A percentile compares a stretch with the other conserved stretches of the same genome.
phyloP scores from a whole-genome alignment of 495 filamentous ascomycete genomes.

The Penicillium arizonense region DNA sequence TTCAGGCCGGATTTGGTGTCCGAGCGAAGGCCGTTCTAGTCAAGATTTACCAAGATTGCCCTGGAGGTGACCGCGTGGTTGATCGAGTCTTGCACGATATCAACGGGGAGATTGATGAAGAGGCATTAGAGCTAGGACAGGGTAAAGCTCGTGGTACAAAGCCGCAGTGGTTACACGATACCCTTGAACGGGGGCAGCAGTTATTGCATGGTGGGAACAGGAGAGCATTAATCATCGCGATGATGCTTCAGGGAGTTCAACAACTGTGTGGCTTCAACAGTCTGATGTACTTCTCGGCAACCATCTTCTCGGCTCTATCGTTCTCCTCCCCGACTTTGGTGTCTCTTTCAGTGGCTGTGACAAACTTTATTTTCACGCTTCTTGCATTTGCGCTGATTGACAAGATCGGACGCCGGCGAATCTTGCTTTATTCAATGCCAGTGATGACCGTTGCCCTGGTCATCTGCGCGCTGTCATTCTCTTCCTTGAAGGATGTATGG shows the following conservation, averaged over 20 bases:
- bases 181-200: conserved; percentile 47
- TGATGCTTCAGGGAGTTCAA: conserved; percentile 82
- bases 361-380: conserved; percentile 81
- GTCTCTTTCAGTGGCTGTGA: conserved; percentile 75
- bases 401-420: conserved; percentile 73
- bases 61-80: conserved; percentile 43
- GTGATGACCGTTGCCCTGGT: conserved; percentile 75
- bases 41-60: conserved; percentile 59
- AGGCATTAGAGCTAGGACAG: conserved; percentile 47
- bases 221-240: conserved; percentile 78
- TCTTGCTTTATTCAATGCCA: conserved; percentile 80
- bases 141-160: conserved; percentile 14
- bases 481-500: conserved; percentile 44
- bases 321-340: conserved; percentile 80
- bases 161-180: conserved; percentile 29
- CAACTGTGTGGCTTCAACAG: conserved; percentile 92
- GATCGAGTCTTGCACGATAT: conserved; percentile 61
- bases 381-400: conserved; percentile 78
- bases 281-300: conserved; percentile 94
- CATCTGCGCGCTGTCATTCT: conserved; percentile 65
- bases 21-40: conserved; percentile 62
- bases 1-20: conserved; percentile 58
- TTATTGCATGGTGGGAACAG: conserved; percentile 64
- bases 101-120: conserved; percentile 65
- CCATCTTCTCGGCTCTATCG: conserved; percentile 77